Evolutionary conservation across 106 monocot genomes (phyloP).

Genomic region (Ottelia alismoides): DNA sequence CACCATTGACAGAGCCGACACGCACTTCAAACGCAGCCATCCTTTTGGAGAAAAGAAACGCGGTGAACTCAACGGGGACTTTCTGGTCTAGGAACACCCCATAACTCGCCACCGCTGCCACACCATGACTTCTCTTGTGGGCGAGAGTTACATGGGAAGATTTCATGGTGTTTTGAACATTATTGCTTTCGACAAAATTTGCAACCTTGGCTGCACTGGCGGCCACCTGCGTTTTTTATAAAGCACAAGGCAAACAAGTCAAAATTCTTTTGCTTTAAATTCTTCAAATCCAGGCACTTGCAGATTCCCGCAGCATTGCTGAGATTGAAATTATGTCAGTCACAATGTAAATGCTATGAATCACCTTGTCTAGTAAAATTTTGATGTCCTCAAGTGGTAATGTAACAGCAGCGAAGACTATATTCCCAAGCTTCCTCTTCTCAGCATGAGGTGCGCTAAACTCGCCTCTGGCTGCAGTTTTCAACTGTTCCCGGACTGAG

Average conservation of each 20-base stretch:
- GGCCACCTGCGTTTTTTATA: constrained; percentile 44
- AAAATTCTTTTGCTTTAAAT: too few relatives aligned
- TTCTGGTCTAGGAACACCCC: constrained; percentile 32
- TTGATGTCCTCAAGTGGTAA: constrained; percentile 44
- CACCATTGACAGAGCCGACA: constrained; percentile 55
- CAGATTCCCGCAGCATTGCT: too few relatives aligned
- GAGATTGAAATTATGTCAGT: too few relatives aligned
- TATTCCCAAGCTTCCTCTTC: constrained; percentile 82
- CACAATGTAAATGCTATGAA: too few relatives aligned
- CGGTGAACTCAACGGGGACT: constrained; percentile 61
- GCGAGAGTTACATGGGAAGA: constrained; percentile 84
- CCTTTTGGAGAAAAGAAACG: constrained; percentile 70
- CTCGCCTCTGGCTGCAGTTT: constrained; percentile 58
- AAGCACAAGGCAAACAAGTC: not conserved
- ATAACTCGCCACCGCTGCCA: constrained; percentile 69
- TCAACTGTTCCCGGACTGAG: constrained; percentile 68
- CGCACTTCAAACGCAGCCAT: constrained; percentile 70
- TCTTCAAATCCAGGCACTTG: too few relatives aligned
- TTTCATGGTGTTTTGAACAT: constrained; percentile 32
- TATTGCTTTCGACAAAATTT: constrained; percentile 29
- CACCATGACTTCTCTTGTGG: constrained; percentile 91
- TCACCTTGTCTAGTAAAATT: constrained; percentile 47
- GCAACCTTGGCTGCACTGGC: constrained; percentile 19
- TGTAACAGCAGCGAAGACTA: constrained; percentile 87
- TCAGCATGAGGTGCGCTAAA: constrained; percentile 30